Base-by-base conservation (phyloP, 208 protist genomes). In the Trypanosoma rangeli region DNA sequence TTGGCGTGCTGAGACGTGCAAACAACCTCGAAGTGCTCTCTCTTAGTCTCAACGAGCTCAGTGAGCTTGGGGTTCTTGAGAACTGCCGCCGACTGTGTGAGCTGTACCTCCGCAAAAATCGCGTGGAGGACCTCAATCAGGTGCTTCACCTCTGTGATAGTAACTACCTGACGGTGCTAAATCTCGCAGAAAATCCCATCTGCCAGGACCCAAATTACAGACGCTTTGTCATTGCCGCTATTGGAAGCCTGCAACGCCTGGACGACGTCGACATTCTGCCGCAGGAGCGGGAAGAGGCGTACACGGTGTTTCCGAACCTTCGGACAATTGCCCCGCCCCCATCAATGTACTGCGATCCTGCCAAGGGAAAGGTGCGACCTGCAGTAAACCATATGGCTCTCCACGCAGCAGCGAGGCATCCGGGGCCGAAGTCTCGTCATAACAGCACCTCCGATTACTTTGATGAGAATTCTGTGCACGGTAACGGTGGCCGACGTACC, bases 1-100 rank as follows among this genome's bases (percentile, higher is more conserved):
- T 97, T 70, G 88, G 88, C 60, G 79, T 96, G 3, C 59, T 97
- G 7, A 74, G 84, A 0, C 70, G 89, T 37, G 82, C 89, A 3
- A 29, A 42, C 20, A 89, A 83, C 58, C 65, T 97, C 22, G 84
- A 97, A 60, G 83, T 96, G 37, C 84, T 94, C 22, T 92, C 87
- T 22, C 83, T 97, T 70, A 93, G 85, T 37, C 63, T 96, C 18
- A 97, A 97, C 64, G 85, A 95, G 13, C 80, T 97, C 57, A 74
- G 65, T 44, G 86, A 93, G 35, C 64, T 97, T 22, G 84, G 84
- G 13, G 88, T 85, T 10, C 66, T 97, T 28, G 83, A 79, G 29
- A 85, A 83, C 60, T 95, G 89, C 54, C 68, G 46, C 39, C 63
- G 74, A 24, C 77, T 97, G 8, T 64, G 63, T 5, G 90, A 97